Percentiles rank a stretch among this genome's conserved stretches.
These are phyloP conservation scores for Diplodia intermedia DNA, from an alignment of 2,329 filamentous ascomycete genomes.

Conservation along the genomic window DNA sequence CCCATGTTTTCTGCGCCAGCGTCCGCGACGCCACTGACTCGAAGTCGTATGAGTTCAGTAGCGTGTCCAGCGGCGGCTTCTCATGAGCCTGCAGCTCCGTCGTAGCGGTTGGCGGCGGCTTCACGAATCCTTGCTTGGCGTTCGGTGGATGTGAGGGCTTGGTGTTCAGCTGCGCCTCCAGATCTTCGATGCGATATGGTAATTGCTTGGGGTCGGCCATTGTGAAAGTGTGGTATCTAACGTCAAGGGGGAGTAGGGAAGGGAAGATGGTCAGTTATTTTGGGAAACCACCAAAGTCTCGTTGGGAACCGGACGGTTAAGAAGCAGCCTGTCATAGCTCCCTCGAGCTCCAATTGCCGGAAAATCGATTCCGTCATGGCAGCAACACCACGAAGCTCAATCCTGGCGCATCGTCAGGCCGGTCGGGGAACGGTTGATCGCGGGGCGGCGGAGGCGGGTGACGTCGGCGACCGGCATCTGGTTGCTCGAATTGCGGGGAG, in stretches of 20 bases:
- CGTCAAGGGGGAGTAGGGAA: not conserved
- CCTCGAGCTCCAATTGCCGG: slow-evolving; percentile 1
- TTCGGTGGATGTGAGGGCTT: slow-evolving; percentile 35
- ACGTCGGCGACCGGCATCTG: slow-evolving; percentile 19
- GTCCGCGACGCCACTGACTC: slow-evolving; percentile 50
- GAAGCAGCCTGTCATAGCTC: not conserved
- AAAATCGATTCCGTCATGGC: slow-evolving; percentile 22
- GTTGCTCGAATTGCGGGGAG: slow-evolving; percentile 11
- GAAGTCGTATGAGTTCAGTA: slow-evolving; percentile 58
- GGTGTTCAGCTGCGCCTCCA: slow-evolving; percentile 30
- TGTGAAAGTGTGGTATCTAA: not conserved
- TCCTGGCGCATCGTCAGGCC: slow-evolving; percentile 6
- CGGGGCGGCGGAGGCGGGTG: slow-evolving; percentile 14
- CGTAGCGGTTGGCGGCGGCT: slow-evolving; percentile 42
- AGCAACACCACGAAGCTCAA: slow-evolving; percentile 11
- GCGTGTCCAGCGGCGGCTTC: slow-evolving; percentile 56
- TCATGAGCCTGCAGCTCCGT: slow-evolving; percentile 40
- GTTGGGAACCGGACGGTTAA: not conserved
- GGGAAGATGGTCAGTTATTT: not conserved
- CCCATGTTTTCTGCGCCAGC: slow-evolving; percentile 51
- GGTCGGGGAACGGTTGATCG: slow-evolving; percentile 16
- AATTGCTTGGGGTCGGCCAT: slow-evolving; percentile 28
- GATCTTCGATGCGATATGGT: slow-evolving; percentile 26
- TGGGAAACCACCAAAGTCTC: not conserved
- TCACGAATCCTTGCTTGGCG: slow-evolving; percentile 37